Conservation (phyloP, 2,329 filamentous ascomycete genomes). For the Trichoderma lentiforme region DNA sequence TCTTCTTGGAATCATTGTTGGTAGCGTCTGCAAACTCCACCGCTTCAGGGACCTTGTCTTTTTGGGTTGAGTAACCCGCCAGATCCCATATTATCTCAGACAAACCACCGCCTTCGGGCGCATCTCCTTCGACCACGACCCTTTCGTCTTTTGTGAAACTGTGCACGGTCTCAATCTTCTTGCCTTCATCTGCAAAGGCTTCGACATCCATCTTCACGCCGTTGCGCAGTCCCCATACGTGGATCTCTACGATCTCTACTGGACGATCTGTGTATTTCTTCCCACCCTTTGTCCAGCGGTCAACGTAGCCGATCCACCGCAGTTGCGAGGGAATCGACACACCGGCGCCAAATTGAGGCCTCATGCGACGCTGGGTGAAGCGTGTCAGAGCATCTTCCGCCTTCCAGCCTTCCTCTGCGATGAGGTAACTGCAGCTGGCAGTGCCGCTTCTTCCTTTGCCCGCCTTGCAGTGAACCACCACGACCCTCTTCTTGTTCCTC, state of each 20-base stretch:
- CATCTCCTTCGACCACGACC: constrained; percentile 59
- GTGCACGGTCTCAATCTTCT: constrained; percentile 79
- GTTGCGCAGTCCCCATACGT: constrained; percentile 82
- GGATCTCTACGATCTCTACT: constrained; percentile 83
- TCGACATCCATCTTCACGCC: constrained; percentile 86
- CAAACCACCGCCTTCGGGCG: constrained; percentile 48
- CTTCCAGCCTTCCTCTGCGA: constrained; percentile 72
- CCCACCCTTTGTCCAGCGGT: constrained; percentile 71
- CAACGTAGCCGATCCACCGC: constrained; percentile 83
- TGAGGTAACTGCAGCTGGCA: constrained; percentile 82
- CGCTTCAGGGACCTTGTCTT: constrained; percentile 37
- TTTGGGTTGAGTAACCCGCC: constrained; percentile 38
- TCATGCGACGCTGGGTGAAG: constrained; percentile 81
- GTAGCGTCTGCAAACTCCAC: constrained; percentile 32
- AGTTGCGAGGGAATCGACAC: constrained; percentile 92
- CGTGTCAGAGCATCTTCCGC: constrained; percentile 51
- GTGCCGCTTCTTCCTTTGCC: constrained; percentile 93
- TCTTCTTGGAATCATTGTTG: constrained; percentile 23
- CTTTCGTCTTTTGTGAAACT: constrained; percentile 73
- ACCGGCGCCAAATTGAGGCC: constrained; percentile 80
- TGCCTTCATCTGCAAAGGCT: constrained; percentile 84
- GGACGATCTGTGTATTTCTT: constrained; percentile 80
- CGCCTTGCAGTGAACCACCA: constrained; percentile 94
- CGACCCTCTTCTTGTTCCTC: constrained; percentile 56
- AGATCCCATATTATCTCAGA: constrained; percentile 54